These are phyloP conservation scores for Chimonanthus salicifolius DNA, from an alignment of 164 flowering plant species.

Conservation along the genomic window DNA sequence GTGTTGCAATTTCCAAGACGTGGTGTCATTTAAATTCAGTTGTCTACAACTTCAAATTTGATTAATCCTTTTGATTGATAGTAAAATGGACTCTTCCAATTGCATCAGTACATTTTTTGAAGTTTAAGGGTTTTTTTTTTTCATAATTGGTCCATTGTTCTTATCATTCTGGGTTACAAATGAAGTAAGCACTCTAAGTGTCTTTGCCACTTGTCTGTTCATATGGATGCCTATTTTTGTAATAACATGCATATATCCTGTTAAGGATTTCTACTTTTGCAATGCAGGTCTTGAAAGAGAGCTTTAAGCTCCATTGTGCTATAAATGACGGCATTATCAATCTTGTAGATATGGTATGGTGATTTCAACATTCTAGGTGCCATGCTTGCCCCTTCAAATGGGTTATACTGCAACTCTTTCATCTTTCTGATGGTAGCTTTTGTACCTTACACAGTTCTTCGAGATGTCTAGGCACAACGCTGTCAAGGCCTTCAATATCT, in stretches of 20 bases:
- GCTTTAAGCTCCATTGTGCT: slow-evolving; percentile 94
- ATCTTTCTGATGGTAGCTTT: not conserved
- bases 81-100: too few species aligned
- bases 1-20: too few species aligned
- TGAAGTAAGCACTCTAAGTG: not conserved
- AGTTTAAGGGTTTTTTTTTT: not conserved
- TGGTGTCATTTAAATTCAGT: too few species aligned
- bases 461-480: slow-evolving; percentile 96
- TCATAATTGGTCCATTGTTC: too few species aligned
- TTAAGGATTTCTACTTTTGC: slow-evolving; percentile 7
- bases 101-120: not conserved
- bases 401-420: not conserved
- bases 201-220: not conserved
- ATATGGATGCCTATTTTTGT: not conserved
- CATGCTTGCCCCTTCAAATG: not conserved
- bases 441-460: slow-evolving; percentile 58
- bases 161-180: not conserved
- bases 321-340: slow-evolving; percentile 97
- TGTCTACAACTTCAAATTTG: too few species aligned
- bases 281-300: slow-evolving; percentile 85
- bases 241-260: not conserved
- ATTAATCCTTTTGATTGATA: too few species aligned
- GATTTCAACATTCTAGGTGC: not conserved
- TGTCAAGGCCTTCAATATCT: slow-evolving; percentile 79
- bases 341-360: slow-evolving; percentile 81